Base-by-base conservation (phyloP, 495 filamentous ascomycete species). In the Xylona heveae region DNA sequence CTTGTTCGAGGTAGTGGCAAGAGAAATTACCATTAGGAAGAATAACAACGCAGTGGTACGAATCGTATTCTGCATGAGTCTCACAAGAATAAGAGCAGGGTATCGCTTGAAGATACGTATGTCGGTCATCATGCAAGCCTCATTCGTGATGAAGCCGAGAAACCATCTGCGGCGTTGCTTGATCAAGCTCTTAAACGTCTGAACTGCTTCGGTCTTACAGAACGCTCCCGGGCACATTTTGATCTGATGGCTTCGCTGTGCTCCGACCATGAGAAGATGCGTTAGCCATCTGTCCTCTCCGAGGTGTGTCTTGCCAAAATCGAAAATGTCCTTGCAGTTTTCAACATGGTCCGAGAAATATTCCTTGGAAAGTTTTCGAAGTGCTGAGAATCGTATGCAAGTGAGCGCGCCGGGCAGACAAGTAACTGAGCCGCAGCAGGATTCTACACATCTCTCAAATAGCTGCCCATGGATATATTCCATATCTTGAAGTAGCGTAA, bases 271-370 rank as follows among this genome's bases (percentile, higher is more conserved):
- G 60, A 97, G 94, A 34, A 97, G 66, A 58, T 97, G 88, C 2
- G 88, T 97, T 36, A 97, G 61, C 85, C 88, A 95, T 26, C 88
- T 68, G 54, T 97, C 88, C 53, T 97, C 88, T 6, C 88, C 88
- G 28, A 97, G 54, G 53, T 97, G 84, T 43, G 80, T 84, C 53
- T 94, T 95, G 24, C 77, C 83, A 40, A 78, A 97, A 47, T 97
- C 88, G 47, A 97, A 97, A 13, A 95, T 62, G 54, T 97, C 88
- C 24, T 91, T 80, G 44, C 82, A 91, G 47, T 91, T 78, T 49
- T 93, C 88, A 10, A 81, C 81, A 46, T 94, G 93, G 54, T 95
- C 88, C 9, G 88, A 81, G 46, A 97, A 97, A 56, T 97, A 97
- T 54, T 93, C 93, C 48, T 92, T 92, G 40, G 88, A 81, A 83